Evolutionary conservation across 2,329 filamentous ascomycete genomes (phyloP).

Genomic region (Phialophora verrucosa): DNA sequence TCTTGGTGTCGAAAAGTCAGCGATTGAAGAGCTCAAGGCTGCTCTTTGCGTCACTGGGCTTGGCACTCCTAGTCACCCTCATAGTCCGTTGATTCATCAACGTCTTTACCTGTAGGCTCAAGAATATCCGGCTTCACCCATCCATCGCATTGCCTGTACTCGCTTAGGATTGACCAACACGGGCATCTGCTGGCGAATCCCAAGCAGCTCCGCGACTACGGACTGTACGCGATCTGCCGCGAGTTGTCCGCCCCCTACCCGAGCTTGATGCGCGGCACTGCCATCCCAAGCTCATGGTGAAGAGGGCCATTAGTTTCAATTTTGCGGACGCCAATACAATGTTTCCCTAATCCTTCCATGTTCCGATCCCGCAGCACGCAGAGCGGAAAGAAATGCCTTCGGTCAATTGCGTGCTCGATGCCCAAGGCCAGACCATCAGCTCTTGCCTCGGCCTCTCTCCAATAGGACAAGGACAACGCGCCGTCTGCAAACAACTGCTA

Average conservation of each 20-base stretch:
- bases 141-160: not conserved
- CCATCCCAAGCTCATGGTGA: not conserved
- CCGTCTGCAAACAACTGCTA: not conserved
- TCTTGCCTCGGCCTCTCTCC: not conserved
- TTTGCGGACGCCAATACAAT: not conserved
- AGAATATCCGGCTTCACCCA: not conserved
- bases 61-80: not conserved
- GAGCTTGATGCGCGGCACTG: not conserved
- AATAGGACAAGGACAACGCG: not conserved
- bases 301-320: not conserved
- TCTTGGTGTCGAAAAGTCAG: not conserved
- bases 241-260: not conserved
- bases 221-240: not conserved
- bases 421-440: not conserved
- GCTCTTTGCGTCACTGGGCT: not conserved
- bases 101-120: not conserved
- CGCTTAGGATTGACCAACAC: not conserved
- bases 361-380: not conserved
- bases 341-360: not conserved
- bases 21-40: not conserved
- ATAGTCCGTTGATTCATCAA: not conserved
- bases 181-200: not conserved
- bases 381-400: not conserved
- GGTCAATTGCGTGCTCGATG: not conserved
- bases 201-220: not conserved